A percentile compares a stretch with the other conserved stretches of the same genome.
phyloP scores from a whole-genome alignment of 129 eudicot genomes.

The Gnaphalium uliginosum region DNA sequence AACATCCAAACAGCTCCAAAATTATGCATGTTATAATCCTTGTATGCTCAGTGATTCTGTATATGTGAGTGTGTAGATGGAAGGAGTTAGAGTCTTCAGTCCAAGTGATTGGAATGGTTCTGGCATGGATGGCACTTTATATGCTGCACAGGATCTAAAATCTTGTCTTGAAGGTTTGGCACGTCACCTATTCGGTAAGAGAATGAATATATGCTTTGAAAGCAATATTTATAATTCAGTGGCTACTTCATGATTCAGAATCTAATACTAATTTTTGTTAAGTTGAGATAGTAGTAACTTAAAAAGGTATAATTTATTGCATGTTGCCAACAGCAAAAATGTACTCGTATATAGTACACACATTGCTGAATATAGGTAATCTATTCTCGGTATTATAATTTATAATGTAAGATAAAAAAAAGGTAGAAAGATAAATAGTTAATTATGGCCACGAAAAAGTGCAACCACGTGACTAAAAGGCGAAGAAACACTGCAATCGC shows the following conservation, averaged over 20 bases:
- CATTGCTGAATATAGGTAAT: too few relatives aligned
- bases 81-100: conserved; percentile 84
- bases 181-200: conserved; percentile 75
- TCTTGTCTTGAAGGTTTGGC: conserved; percentile 95
- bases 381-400: too few relatives aligned
- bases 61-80: conserved; percentile 61
- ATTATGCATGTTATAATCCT: conserved; percentile 1
- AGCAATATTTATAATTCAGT: background rate
- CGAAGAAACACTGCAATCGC: too few relatives aligned
- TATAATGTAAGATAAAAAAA: too few relatives aligned
- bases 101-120: conserved; percentile 83
- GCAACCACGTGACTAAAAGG: too few relatives aligned
- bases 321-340: background rate
- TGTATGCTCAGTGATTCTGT: conserved; percentile 1
- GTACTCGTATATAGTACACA: too few relatives aligned
- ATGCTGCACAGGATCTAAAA: conserved; percentile 83
- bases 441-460: too few relatives aligned
- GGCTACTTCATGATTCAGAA: background rate
- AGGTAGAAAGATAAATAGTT: too few relatives aligned
- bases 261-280: background rate
- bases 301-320: background rate
- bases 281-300: conserved; percentile 1
- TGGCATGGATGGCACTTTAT: conserved; percentile 67
- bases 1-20: background rate
- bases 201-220: background rate